Evolutionary conservation across 306 rosid genomes (phyloP).

Genomic region (Corylus heterophylla): DNA sequence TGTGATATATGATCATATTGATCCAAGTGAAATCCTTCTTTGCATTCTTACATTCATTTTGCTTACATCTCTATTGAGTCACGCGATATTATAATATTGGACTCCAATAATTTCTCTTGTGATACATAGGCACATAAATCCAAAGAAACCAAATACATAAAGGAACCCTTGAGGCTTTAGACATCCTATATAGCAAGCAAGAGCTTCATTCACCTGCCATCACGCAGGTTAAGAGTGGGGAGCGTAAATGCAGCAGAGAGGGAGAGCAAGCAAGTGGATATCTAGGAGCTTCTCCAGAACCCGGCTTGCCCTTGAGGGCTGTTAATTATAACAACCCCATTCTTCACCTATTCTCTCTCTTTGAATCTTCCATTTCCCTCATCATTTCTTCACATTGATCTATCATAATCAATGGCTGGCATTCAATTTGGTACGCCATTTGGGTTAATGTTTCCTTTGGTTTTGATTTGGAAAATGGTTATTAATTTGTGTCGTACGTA

Average conservation of each 20-base stretch:
- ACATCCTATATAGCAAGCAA: no score
- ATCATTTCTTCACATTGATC: neutral
- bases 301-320: slow-evolving; percentile 80
- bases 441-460: neutral
- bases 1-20: no score
- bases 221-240: neutral
- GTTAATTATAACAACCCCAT: slow-evolving; percentile 8
- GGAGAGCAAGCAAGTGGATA: slow-evolving; percentile 62
- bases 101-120: no score
- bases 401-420: neutral
- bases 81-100: no score
- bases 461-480: neutral
- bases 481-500: neutral
- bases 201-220: no score
- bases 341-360: neutral
- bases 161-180: no score
- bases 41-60: no score
- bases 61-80: no score
- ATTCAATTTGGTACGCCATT: neutral
- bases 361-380: neutral
- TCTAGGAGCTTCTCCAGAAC: slow-evolving; percentile 87
- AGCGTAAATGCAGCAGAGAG: slow-evolving; percentile 69
- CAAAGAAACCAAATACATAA: no score
- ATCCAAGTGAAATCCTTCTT: no score
- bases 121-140: no score